Percentiles rank a stretch among this genome's conserved stretches.
These are phyloP conservation scores for Candida nanaspora DNA, from an alignment of 805 yeast genomes.

Conservation along the genomic window DNA sequence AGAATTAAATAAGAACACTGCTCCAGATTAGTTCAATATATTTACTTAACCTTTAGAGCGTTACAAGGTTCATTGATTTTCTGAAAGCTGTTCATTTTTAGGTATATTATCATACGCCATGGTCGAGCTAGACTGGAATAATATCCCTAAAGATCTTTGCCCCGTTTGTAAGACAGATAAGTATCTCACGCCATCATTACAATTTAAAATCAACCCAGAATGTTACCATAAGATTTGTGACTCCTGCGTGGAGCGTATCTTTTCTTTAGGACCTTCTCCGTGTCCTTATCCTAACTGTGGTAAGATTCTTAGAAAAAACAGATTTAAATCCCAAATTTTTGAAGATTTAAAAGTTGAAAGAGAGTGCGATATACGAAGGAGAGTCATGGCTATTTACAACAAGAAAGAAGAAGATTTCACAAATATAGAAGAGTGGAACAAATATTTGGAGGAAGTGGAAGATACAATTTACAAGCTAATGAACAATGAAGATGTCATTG, in stretches of 20 bases:
- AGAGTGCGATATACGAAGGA: conserved; percentile 84
- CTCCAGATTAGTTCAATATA: too few relatives aligned
- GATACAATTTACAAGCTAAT: conserved; percentile 70
- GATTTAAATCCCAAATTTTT: conserved; percentile 87
- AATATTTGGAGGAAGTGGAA: conserved; percentile 80
- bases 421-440: conserved; percentile 53
- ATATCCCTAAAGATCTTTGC: conserved; percentile 49
- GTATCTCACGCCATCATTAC: conserved; percentile 89
- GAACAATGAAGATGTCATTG: conserved; percentile 60
- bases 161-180: conserved; percentile 96
- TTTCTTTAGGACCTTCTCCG: conserved; percentile 90
- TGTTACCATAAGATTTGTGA: conserved; percentile 98
- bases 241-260: conserved; percentile 92
- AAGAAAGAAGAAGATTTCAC: conserved; percentile 60
- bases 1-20: too few relatives aligned
- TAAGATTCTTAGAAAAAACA: conserved; percentile 77
- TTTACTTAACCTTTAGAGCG: too few relatives aligned
- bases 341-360: conserved; percentile 86
- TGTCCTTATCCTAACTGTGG: conserved; percentile 94
- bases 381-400: conserved; percentile 73
- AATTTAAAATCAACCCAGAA: conserved; percentile 89
- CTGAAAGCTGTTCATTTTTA: too few relatives aligned
- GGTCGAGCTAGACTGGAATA: conserved; percentile 28
- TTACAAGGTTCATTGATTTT: too few relatives aligned
- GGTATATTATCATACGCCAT: too few relatives aligned